Evolutionary conservation across 306 rosid species (phyloP).

Genomic region (Castanopsis chinensis): DNA sequence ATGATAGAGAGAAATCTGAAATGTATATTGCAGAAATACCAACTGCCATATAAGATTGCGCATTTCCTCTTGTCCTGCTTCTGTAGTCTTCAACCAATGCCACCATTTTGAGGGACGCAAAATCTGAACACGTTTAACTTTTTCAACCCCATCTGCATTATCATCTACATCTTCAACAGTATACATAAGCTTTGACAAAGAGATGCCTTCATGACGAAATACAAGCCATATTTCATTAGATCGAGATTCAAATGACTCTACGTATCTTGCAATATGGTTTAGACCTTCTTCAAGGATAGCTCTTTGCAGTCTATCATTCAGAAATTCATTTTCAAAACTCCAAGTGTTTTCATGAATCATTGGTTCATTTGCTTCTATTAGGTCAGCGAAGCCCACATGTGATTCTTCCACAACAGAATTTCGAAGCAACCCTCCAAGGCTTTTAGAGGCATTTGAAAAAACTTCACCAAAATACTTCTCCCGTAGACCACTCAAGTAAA

Average conservation of each 20-base stretch:
- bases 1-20: not conserved
- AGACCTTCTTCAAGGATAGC: conserved; percentile 75
- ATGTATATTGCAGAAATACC: conserved; percentile 49
- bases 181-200: conserved; percentile 84
- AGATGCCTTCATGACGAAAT: conserved; percentile 73
- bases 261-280: conserved; percentile 90
- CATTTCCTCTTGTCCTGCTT: conserved; percentile 87
- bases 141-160: conserved; percentile 41
- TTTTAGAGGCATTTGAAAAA: conserved; percentile 71
- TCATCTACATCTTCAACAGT: conserved; percentile 52
- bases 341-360: conserved; percentile 27
- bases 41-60: conserved; percentile 82
- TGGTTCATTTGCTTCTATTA: conserved; percentile 28
- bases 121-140: conserved; percentile 55
- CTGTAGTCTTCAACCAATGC: conserved; percentile 95
- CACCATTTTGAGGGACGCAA: conserved; percentile 91
- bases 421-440: conserved; percentile 53
- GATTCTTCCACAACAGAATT: conserved; percentile 48
- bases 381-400: conserved; percentile 29
- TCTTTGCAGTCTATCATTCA: conserved; percentile 26
- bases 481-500: conserved; percentile 87
- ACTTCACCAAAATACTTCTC: conserved; percentile 92
- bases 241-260: conserved; percentile 87
- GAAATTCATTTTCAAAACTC: conserved; percentile 40
- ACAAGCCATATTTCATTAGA: conserved; percentile 97